These are phyloP conservation scores for Umbilicus rupestris DNA, from an alignment of 164 flowering plant species.

Conservation along the genomic window DNA sequence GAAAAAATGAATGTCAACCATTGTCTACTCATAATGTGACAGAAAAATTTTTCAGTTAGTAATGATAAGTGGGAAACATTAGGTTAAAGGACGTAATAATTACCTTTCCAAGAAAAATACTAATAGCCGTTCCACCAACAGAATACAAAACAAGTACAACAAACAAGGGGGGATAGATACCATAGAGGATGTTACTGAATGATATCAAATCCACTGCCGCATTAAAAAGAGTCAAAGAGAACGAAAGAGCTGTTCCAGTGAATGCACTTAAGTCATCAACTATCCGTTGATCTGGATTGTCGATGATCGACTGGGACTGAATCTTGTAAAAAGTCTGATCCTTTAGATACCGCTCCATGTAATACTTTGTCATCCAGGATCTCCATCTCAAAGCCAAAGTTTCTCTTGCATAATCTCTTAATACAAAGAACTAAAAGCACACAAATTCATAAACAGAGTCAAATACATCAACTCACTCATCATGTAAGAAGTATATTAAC, in stretches of 20 bases:
- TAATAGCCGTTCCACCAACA: slow-evolving; percentile 88
- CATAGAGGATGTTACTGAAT: slow-evolving; percentile 85
- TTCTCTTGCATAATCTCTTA: slow-evolving; percentile 90
- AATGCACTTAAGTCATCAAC: slow-evolving; percentile 95
- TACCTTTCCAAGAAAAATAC: slow-evolving; percentile 87
- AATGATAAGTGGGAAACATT: neutral
- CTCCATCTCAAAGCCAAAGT: slow-evolving; percentile 85
- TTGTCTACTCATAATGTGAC: neutral
- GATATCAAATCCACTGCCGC: slow-evolving; percentile 85
- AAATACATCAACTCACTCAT: neutral
- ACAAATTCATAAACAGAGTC: slow-evolving; percentile 5
- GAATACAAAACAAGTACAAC: slow-evolving; percentile 75
- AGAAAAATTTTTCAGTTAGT: neutral
- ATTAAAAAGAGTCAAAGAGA: slow-evolving; percentile 84
- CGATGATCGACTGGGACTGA: slow-evolving; percentile 84
- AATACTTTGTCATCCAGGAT: slow-evolving; percentile 93
- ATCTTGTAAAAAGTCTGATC: slow-evolving; percentile 74
- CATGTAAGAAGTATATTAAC: neutral
- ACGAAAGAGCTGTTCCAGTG: slow-evolving; percentile 92
- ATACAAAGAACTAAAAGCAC: slow-evolving; percentile 61
- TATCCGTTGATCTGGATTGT: slow-evolving; percentile 96
- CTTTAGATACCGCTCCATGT: slow-evolving; percentile 80
- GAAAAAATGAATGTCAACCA: neutral
- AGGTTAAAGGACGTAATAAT: slow-evolving; percentile 3
- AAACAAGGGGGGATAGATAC: slow-evolving; percentile 90